Evolutionary conservation across 306 rosid genomes (phyloP).

Genomic region (Lupinus albus): DNA sequence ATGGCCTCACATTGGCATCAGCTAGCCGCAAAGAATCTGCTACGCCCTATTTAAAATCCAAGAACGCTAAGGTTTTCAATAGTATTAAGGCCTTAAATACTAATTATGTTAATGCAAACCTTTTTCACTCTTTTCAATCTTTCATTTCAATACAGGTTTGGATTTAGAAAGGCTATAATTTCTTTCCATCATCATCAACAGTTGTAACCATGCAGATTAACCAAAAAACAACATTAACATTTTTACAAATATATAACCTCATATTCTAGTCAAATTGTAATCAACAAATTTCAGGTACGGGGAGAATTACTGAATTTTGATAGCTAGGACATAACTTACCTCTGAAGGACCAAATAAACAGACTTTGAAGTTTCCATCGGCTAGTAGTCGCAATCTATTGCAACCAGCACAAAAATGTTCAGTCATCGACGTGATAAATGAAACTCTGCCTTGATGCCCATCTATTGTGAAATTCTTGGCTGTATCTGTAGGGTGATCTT

Average conservation of each 20-base stretch:
- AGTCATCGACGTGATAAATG: slow-evolving; percentile 93
- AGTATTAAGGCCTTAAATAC: slow-evolving; percentile 21
- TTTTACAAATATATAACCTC: too few relatives aligned
- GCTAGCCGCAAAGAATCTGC: slow-evolving; percentile 6
- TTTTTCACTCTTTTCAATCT: not conserved
- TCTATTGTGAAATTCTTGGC: slow-evolving; percentile 88
- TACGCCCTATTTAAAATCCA: slow-evolving; percentile 5
- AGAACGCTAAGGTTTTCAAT: not conserved
- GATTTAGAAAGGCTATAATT: too few relatives aligned
- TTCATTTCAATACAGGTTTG: too few relatives aligned
- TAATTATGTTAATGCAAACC: slow-evolving; percentile 16
- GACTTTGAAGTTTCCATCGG: slow-evolving; percentile 94
- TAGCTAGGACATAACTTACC: slow-evolving; percentile 52
- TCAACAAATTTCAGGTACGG: not conserved
- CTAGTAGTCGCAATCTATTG: slow-evolving; percentile 88
- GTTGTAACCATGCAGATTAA: too few relatives aligned
- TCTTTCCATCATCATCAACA: too few relatives aligned
- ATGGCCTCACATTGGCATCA: slow-evolving; percentile 6
- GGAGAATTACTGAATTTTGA: slow-evolving; percentile 32
- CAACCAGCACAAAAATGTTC: slow-evolving; percentile 99
- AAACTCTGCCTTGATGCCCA: slow-evolving; percentile 74
- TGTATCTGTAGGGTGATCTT: slow-evolving; percentile 87
- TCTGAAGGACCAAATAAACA: slow-evolving; percentile 96
- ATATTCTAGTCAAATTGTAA: too few relatives aligned
- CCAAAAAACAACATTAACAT: too few relatives aligned